phyloP scores from a whole-genome alignment of 2,329 filamentous ascomycete genomes.

The Whalleya microplaca region DNA sequence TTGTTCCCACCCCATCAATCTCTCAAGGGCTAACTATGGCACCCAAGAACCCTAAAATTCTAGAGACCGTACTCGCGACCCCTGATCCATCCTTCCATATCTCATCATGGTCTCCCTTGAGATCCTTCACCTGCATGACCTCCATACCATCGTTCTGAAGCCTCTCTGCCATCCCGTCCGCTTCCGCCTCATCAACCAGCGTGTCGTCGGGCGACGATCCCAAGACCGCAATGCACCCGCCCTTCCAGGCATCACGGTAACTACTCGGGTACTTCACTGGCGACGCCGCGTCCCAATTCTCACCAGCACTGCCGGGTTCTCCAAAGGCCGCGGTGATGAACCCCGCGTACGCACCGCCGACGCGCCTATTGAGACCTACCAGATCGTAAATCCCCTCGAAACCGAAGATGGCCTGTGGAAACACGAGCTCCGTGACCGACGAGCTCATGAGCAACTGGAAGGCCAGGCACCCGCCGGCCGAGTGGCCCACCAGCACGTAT shows the following conservation, averaged over 20 bases:
- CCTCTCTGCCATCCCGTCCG: constrained; percentile 56
- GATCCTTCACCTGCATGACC: constrained; percentile 44
- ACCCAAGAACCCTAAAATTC: constrained; percentile 22
- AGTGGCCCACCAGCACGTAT: constrained; percentile 66
- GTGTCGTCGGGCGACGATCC: constrained; percentile 53
- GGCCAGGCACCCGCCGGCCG: constrained; percentile 65
- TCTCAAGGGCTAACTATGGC: too few species aligned
- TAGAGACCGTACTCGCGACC: constrained; percentile 51
- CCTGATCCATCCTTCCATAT: constrained; percentile 64
- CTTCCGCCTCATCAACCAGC: constrained; percentile 60
- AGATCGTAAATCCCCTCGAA: constrained; percentile 72
- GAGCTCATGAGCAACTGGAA: constrained; percentile 61
- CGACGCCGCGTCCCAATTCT: constrained; percentile 58
- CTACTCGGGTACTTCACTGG: constrained; percentile 51
- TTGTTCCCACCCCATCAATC: too few species aligned
- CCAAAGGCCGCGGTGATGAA: constrained; percentile 68
- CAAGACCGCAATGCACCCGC: constrained; percentile 41
- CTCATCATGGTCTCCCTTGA: constrained; percentile 64
- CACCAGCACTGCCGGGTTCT: constrained; percentile 35
- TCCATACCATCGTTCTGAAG: constrained; percentile 46
- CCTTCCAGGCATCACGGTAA: constrained; percentile 46
- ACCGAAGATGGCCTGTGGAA: constrained; percentile 60
- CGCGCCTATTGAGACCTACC: constrained; percentile 52
- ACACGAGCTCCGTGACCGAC: constrained; percentile 33
- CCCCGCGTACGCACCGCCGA: constrained; percentile 53